These are phyloP conservation scores for Camelina hispida DNA, from an alignment of 345 rosid species.

Conservation along the genomic window DNA sequence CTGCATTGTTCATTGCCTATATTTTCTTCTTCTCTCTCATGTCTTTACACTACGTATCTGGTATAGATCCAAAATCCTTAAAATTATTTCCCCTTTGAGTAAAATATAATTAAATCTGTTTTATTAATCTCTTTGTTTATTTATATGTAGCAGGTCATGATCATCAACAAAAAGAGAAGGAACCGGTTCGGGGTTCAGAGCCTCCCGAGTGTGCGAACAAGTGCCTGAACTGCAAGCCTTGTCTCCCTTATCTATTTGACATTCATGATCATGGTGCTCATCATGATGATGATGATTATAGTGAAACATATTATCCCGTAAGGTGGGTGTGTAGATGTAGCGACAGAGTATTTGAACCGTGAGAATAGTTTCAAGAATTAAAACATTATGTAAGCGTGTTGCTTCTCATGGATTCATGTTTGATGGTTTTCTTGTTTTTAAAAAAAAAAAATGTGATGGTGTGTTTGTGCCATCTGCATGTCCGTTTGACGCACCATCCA, in stretches of 20 bases:
- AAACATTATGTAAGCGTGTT: conserved; percentile 10
- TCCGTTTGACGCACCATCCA: background rate
- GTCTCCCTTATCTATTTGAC: conserved; percentile 63
- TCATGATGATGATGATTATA: conserved; percentile 28
- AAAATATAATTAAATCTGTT: background rate
- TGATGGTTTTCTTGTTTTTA: background rate
- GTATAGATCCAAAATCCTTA: conserved; percentile 6
- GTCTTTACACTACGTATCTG: conserved; percentile 25
- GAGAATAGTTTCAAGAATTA: background rate
- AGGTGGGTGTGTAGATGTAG: conserved; percentile 80
- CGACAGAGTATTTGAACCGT: conserved; percentile 57
- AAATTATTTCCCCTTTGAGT: background rate
- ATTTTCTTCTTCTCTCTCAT: conserved; percentile 26
- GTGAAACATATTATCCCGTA: conserved; percentile 63
- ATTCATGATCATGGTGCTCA: conserved; percentile 40
- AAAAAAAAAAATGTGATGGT: background rate
- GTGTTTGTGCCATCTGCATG: conserved; percentile 25
- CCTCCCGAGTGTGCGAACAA: conserved; percentile 72
- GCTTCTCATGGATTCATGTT: conserved; percentile 24
- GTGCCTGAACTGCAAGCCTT: conserved; percentile 73
- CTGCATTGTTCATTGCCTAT: conserved; percentile 32
- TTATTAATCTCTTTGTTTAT: background rate
- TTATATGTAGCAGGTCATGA: conserved; percentile 17
- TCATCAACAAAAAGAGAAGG: conserved; percentile 19
- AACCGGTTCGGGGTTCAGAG: conserved; percentile 69